These are phyloP conservation scores for Colletotrichum cuscutae DNA, from an alignment of 2,329 filamentous ascomycete species.

Conservation along the genomic window DNA sequence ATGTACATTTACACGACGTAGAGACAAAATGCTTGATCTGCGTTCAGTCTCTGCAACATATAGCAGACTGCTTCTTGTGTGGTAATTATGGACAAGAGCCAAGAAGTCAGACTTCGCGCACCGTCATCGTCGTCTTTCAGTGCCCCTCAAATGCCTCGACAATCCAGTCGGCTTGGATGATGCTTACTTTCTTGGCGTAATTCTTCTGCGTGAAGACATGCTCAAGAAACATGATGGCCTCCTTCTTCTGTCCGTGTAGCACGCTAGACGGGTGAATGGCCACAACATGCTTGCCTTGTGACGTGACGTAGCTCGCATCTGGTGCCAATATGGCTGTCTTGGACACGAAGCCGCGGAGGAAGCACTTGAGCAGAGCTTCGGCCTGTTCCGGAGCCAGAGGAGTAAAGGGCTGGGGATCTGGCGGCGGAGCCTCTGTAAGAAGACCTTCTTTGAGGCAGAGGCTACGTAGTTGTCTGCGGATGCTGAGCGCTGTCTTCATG, in stretches of 20 bases:
- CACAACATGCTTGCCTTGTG: conserved; percentile 68
- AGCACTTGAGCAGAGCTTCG: conserved; percentile 67
- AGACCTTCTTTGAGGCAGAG: conserved; percentile 65
- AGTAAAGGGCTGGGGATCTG: conserved; percentile 66
- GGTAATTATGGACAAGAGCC: not conserved
- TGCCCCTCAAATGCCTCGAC: conserved; percentile 54
- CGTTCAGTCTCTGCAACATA: not conserved
- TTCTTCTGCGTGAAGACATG: conserved; percentile 75
- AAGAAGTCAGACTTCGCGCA: not conserved
- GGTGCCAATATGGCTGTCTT: conserved; percentile 70
- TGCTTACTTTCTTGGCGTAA: conserved; percentile 74
- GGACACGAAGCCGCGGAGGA: conserved; percentile 68
- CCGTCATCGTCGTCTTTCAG: not conserved
- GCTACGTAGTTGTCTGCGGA: conserved; percentile 69
- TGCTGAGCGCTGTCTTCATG: conserved; percentile 71
- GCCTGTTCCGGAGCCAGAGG: conserved; percentile 65
- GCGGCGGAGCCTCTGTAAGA: conserved; percentile 54
- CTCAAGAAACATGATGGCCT: conserved; percentile 76
- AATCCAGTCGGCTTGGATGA: conserved; percentile 70
- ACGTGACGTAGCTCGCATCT: conserved; percentile 70
- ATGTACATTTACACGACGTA: not conserved
- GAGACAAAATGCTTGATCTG: not conserved
- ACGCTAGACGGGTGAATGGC: conserved; percentile 72
- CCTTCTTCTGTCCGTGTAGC: conserved; percentile 69
- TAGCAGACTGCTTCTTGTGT: not conserved